Evolutionary conservation across 1,284 basidiomycete species (phyloP).

Genomic region (Fomitiporia mediterranea): DNA sequence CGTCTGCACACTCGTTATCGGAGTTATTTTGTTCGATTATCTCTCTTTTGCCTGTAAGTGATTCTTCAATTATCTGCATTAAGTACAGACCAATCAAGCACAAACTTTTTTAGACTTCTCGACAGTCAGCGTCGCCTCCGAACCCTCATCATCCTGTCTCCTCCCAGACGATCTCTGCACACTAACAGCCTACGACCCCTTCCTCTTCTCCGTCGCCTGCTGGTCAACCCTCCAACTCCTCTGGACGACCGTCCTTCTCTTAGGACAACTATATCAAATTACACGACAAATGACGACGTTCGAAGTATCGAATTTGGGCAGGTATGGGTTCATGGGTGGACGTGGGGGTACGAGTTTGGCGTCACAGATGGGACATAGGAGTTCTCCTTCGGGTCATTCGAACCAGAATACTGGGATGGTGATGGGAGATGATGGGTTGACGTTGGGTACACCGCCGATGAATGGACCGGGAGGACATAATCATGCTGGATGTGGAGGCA

Average conservation of each 20-base stretch:
- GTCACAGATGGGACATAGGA: slow-evolving; percentile 67
- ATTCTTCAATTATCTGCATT: slow-evolving; percentile 20
- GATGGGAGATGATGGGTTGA: slow-evolving; percentile 23
- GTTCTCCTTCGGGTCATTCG: slow-evolving; percentile 38
- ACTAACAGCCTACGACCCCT: slow-evolving; percentile 69
- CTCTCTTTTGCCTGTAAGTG: slow-evolving; percentile 79
- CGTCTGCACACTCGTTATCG: slow-evolving; percentile 77
- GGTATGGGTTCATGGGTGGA: slow-evolving; percentile 97
- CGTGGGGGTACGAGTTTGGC: slow-evolving; percentile 69
- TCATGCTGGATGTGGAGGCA: slow-evolving; percentile 30
- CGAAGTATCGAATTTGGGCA: slow-evolving; percentile 91
- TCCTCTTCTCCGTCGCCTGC: slow-evolving; percentile 73
- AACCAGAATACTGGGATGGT: slow-evolving; percentile 21
- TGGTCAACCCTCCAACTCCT: slow-evolving; percentile 91
- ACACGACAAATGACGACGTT: slow-evolving; percentile 94
- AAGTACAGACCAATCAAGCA: slow-evolving; percentile 10
- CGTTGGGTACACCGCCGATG: too few relatives aligned
- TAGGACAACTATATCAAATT: slow-evolving; percentile 88
- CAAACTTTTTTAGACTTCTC: slow-evolving; percentile 46
- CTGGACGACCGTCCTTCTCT: slow-evolving; percentile 88
- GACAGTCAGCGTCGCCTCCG: slow-evolving; percentile 33
- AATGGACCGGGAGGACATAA: slow-evolving; percentile 27
- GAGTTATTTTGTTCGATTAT: slow-evolving; percentile 78
- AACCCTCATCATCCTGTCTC: slow-evolving; percentile 59
- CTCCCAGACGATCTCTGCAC: slow-evolving; percentile 68